Conservation (phyloP, 2,329 filamentous ascomycete species). For the Akanthomyces lecanii region DNA sequence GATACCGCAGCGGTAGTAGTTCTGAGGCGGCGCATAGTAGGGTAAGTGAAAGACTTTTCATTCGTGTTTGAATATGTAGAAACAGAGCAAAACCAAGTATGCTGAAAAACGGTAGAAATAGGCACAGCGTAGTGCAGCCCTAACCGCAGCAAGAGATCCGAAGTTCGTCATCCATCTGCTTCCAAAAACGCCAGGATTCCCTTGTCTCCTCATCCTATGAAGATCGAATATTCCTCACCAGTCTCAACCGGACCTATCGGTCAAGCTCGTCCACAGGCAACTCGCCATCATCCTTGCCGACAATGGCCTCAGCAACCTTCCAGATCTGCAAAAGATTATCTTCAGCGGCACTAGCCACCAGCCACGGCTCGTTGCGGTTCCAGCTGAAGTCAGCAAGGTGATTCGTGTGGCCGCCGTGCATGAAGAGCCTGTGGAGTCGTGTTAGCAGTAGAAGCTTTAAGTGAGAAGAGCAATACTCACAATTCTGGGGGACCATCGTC, state of each 20-base stretch:
- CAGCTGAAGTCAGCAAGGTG: slow-evolving; percentile 95
- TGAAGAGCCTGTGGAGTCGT: slow-evolving; percentile 65
- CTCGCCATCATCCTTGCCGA: slow-evolving; percentile 71
- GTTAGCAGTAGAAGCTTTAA: not conserved
- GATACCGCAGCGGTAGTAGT: too few species aligned
- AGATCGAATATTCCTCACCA: slow-evolving; percentile 23
- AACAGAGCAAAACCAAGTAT: not conserved
- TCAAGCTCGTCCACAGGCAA: slow-evolving; percentile 75
- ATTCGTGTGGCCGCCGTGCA: slow-evolving; percentile 98
- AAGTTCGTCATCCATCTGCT: not conserved
- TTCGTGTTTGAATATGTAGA: not conserved
- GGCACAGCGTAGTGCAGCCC: not conserved
- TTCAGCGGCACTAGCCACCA: slow-evolving; percentile 91
- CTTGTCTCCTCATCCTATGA: slow-evolving; percentile 29
- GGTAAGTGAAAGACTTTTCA: not conserved
- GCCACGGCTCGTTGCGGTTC: slow-evolving; percentile 96
- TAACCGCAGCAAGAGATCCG: not conserved
- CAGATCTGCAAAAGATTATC: slow-evolving; percentile 96
- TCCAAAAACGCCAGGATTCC: not conserved
- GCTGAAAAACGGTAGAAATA: not conserved
- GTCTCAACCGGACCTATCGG: slow-evolving; percentile 37
- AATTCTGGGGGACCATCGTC: slow-evolving; percentile 94
- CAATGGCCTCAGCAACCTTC: slow-evolving; percentile 80
- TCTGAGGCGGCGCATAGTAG: not conserved
- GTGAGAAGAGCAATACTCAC: slow-evolving; percentile 47